Percentiles rank a stretch among this genome's conserved stretches.
phyloP scores from a whole-genome alignment of 2,329 filamentous ascomycete species.

The Peltaster fructicola region DNA sequence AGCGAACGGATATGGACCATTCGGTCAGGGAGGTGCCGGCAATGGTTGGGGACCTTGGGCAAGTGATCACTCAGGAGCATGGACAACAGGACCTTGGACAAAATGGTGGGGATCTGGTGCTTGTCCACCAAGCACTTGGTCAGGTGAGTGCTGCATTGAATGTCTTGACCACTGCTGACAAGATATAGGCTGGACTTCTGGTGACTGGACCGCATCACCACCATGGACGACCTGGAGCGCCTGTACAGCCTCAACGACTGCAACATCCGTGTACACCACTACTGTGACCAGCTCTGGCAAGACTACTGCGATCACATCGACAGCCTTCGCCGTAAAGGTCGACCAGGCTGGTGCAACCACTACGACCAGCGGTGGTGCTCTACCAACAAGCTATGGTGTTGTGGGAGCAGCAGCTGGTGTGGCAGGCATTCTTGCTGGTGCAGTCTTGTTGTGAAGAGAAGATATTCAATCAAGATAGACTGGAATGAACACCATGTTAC shows the following conservation, averaged over 20 bases:
- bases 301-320: constrained; percentile 10
- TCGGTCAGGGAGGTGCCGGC: constrained; percentile 6
- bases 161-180: constrained; percentile 1
- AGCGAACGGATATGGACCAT: constrained; percentile 8
- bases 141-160: constrained; percentile 7
- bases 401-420: too few species aligned
- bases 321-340: constrained; percentile 16
- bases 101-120: constrained; percentile 19
- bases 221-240: constrained; percentile 21
- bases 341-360: constrained; percentile 10
- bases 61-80: constrained; percentile 9
- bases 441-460: too few species aligned
- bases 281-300: constrained; percentile 13
- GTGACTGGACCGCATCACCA: constrained; percentile 14
- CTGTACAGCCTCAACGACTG: constrained; percentile 17
- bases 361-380: constrained; percentile 3
- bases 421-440: too few species aligned
- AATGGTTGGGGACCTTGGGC: constrained; percentile 19
- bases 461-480: too few species aligned
- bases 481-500: too few species aligned
- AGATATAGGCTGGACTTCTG: constrained; percentile 16
- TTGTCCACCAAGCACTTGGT: constrained; percentile 18
- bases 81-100: constrained; percentile 19
- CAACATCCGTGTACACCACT: constrained; percentile 13
- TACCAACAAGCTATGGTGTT: too few species aligned